These are phyloP conservation scores for Pseudonectria foliicola DNA, from an alignment of 2,329 filamentous ascomycete species.

Conservation along the genomic window DNA sequence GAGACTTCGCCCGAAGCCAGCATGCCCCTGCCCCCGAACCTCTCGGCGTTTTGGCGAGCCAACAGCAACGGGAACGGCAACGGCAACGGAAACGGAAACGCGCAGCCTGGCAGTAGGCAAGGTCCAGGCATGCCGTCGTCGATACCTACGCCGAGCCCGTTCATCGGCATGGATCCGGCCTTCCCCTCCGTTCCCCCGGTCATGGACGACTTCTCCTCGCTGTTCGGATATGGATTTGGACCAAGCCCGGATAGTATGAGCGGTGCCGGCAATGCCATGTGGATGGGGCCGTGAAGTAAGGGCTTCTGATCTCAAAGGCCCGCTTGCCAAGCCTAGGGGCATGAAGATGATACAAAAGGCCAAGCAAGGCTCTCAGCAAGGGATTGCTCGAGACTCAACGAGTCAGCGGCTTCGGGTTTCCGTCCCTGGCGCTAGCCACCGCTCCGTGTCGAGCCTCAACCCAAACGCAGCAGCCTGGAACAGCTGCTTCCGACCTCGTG, in stretches of 20 bases:
- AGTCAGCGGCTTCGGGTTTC: no score
- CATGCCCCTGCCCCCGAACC: constrained; percentile 17
- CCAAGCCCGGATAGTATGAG: constrained; percentile 23
- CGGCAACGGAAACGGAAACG: neutral
- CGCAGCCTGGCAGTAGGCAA: neutral
- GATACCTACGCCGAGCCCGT: constrained; percentile 25
- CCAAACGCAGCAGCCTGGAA: no score
- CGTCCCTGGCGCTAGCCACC: no score
- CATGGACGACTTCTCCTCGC: constrained; percentile 30
- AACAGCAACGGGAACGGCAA: constrained; percentile 12
- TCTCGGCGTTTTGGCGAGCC: constrained; percentile 17
- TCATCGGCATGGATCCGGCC: constrained; percentile 30
- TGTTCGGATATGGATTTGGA: constrained; percentile 26
- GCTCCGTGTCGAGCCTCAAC: no score
- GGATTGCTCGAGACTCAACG: no score
- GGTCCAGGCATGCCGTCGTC: constrained; percentile 15
- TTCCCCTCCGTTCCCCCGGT: constrained; percentile 33
- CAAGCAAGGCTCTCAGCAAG: no score
- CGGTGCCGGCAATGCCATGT: constrained; percentile 18
- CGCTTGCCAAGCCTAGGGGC: no score
- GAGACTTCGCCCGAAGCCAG: constrained; percentile 18
- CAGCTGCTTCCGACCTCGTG: no score
- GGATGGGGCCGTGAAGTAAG: constrained; percentile 21
- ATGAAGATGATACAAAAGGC: no score
- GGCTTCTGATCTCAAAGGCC: no score